phyloP scores from a whole-genome alignment of 345 rosid species.

The Salix dunnii region DNA sequence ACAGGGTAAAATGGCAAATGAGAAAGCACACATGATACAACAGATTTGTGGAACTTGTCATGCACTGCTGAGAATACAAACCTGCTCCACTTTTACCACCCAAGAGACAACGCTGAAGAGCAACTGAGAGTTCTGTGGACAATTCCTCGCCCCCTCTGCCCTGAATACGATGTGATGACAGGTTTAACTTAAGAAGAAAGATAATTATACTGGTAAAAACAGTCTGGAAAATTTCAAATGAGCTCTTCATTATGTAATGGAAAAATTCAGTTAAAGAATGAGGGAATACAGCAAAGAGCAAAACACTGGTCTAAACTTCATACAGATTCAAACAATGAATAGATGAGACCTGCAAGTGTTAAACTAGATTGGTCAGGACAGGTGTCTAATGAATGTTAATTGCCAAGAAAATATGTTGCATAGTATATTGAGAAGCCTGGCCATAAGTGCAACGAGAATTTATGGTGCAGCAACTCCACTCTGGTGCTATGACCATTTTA shows the following conservation, averaged over 20 bases:
- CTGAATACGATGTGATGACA: constrained; percentile 32
- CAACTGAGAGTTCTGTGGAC: constrained; percentile 69
- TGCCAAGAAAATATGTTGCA: not conserved
- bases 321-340: not conserved
- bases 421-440: too few relatives aligned
- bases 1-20: not conserved
- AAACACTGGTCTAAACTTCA: not conserved
- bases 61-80: constrained; percentile 18
- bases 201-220: not conserved
- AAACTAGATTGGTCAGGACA: not conserved
- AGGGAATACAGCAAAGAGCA: not conserved
- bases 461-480: not conserved
- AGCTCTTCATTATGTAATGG: not conserved
- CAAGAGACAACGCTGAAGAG: constrained; percentile 71
- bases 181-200: not conserved
- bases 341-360: not conserved
- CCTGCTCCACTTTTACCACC: constrained; percentile 95
- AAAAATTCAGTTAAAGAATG: not conserved
- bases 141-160: constrained; percentile 94
- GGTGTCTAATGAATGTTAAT: not conserved
- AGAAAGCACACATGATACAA: not conserved
- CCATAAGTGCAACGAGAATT: too few relatives aligned
- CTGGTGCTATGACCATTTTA: not conserved
- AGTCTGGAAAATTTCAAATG: not conserved
- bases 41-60: not conserved